Evolutionary conservation across 2,329 filamentous ascomycete genomes (phyloP), one percentile per base, ranked within the genome.

Genomic region (Cladosporium sp.): DNA sequence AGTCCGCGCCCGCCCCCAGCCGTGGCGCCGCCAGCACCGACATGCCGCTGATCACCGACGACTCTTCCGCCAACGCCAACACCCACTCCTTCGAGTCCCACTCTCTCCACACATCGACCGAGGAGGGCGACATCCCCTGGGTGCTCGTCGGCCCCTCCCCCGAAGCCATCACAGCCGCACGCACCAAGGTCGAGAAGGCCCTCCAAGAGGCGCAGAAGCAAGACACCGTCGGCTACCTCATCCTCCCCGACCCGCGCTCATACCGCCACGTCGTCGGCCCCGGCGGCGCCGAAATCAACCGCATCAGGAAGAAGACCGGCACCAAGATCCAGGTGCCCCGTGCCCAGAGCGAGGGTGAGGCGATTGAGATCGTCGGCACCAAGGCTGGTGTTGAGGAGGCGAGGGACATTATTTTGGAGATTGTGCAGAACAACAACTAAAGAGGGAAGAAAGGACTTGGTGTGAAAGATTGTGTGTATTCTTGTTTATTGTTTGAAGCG

Each of bases 281-380:
- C 69, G 91, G 90, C 66, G 95, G 95, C 66, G 91, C 88, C 78
- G 94, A 94, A 79, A 96, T 99, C 77, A 97, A 97, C 80, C 83
- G 88, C 49, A 97, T 99, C 76, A 89, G 95, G 71, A 92, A 92
- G 81, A 88, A 95, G 82, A 97, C 93, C 60, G 91, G 91, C 64
- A 97, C 93, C 80, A 93, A 91, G 80, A 96, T 99, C 76, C 93
- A 93, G 70, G 94, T 99, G 48, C 95, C 95, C 25, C 89, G 91
- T 70, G 89, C 92, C 74, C 91, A 96, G 78, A 82, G 82, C 58
- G 80, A 82, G 71, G 85, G 83, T 25, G 93, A 97, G 78, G 92
- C 94, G 4, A 97, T 99, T 76, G 92, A 97, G 81, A 91, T 99
- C 73, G 84, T 90, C 39, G 95, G 95, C 46, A 86, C 85, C 64